Evolutionary conservation across 2,329 filamentous ascomycete species (phyloP).

Genomic region (Trichoderma lentiforme): DNA sequence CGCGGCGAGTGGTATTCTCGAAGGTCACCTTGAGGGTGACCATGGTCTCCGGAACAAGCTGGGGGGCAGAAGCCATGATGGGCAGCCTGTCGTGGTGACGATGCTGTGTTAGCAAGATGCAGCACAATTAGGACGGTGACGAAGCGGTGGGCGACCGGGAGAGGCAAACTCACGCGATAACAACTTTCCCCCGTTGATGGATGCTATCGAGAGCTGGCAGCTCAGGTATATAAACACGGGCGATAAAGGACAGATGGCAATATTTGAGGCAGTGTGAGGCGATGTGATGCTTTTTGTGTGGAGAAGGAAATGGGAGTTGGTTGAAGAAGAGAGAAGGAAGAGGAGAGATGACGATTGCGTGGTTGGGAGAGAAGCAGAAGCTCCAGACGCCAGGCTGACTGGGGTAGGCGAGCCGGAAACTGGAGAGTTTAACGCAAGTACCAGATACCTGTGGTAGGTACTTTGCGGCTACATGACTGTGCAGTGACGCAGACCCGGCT

Average conservation of each 20-base stretch:
- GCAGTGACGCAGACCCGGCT: conserved; percentile 8
- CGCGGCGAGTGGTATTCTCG: conserved; percentile 71
- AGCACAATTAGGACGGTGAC: neutral
- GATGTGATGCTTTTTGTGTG: neutral
- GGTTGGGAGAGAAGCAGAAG: conserved; percentile 16
- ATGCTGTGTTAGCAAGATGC: neutral
- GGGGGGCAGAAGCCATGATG: conserved; percentile 17
- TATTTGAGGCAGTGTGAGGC: neutral
- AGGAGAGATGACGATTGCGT: conserved; percentile 21
- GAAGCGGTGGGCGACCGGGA: conserved; percentile 13
- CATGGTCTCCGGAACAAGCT: conserved; percentile 29
- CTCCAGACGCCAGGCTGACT: conserved; percentile 14
- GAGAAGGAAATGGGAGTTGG: neutral
- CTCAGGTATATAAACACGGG: neutral
- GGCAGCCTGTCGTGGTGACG: neutral
- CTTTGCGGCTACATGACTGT: conserved; percentile 1
- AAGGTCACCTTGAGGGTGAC: conserved; percentile 84
- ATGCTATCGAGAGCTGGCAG: conserved; percentile 1
- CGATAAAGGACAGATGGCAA: conserved; percentile 8
- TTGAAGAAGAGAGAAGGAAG: conserved; percentile 19
- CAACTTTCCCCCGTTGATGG: neutral
- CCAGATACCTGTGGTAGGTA: neutral
- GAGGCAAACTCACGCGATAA: conserved; percentile 15
- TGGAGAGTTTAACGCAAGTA: neutral
- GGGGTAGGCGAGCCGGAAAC: conserved; percentile 8